Base-by-base conservation (phyloP, 2,329 filamentous ascomycete genomes). In the Penicillium psychrosexuale region DNA sequence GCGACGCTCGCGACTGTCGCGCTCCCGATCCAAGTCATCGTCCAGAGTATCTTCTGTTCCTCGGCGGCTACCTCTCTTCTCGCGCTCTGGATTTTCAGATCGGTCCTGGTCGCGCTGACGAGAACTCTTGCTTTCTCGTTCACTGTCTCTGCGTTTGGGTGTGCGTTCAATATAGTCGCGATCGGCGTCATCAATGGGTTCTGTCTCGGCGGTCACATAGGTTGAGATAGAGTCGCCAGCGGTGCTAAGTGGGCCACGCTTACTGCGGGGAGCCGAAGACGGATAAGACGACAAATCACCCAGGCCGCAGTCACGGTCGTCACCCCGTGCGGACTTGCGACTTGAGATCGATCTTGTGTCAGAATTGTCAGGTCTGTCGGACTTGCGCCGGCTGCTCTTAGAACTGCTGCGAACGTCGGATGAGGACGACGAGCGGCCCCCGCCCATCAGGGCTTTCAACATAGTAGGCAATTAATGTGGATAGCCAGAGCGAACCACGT, bases 241-340 rank as follows among this genome's bases (percentile, higher is more conserved):
- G 19, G 57, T 56, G 51, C 69, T 71, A 17, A 62, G 45, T 11
- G 66, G 59, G 50, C 66, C 63, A 42, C 67, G 67, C 59, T 50
- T 63, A 58, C 59, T 67, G 45, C 63, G 62, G 43, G 59, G 62
- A 40, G 58, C 50, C 13, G 66, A 62, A 9, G 65, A 60, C 40
- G 65, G 50, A 51, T 70, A 69, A 51, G 62, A 53, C 19, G 65
- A 61, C 59, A 71, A 56, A 59, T 73, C 71, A 50, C 67, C 70
- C 60, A 74, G 62, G 53, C 69, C 73, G 51, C 72, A 71, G 53
- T 73, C 74, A 72, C 75, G 75, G 70, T 77, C 75, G 72, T 78
- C 75, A 75, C 72, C 72, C 70, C 74, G 72, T 69, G 75, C 66
- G 53, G 73, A 70, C 64, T 72, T 76, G 61, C 68, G 72, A 57